These are phyloP conservation scores for Amoeboaphelidium protococcarum DNA, from an alignment of 371 early-diverging fungal genomes.

Conservation along the genomic window DNA sequence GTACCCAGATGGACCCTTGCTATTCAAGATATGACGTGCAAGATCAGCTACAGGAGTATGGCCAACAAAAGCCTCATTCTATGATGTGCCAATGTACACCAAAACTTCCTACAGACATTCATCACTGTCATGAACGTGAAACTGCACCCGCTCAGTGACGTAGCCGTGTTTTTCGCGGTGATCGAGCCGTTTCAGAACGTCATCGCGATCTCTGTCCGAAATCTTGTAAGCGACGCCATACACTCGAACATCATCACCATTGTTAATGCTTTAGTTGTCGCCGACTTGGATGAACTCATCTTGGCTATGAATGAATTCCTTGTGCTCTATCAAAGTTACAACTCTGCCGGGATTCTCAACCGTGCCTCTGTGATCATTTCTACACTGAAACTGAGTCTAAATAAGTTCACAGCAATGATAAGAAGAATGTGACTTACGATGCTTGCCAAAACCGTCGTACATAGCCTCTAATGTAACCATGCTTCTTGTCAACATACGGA, in stretches of 20 bases:
- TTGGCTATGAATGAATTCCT: slow-evolving; percentile 13
- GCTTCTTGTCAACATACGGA: slow-evolving; percentile 16
- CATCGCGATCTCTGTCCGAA: slow-evolving; percentile 23
- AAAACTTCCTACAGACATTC: slow-evolving; percentile 21
- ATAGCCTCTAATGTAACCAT: slow-evolving; percentile 49
- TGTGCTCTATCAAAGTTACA: slow-evolving; percentile 47
- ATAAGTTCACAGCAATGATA: neutral
- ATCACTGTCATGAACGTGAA: slow-evolving; percentile 14
- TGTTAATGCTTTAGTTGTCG: too few relatives aligned
- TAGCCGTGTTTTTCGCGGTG: slow-evolving; percentile 48
- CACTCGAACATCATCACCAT: slow-evolving; percentile 26
- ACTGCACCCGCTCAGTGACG: slow-evolving; percentile 17
- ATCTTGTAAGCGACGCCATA: slow-evolving; percentile 76
- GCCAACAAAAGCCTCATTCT: slow-evolving; percentile 56
- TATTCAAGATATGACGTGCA: slow-evolving; percentile 34
- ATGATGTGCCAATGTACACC: slow-evolving; percentile 52
- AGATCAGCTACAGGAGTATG: slow-evolving; percentile 34
- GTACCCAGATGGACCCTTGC: slow-evolving; percentile 44
- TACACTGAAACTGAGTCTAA: slow-evolving; percentile 16
- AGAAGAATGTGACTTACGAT: slow-evolving; percentile 3
- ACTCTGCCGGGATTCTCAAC: slow-evolving; percentile 58
- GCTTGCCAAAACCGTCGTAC: slow-evolving; percentile 70
- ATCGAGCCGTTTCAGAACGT: slow-evolving; percentile 44
- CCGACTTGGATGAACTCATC: slow-evolving; percentile 3
- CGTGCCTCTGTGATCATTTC: slow-evolving; percentile 75